Evolutionary conservation across 2,329 filamentous ascomycete genomes (phyloP), one percentile per base, ranked within the genome.

Genomic region (Fusarium sp.): DNA sequence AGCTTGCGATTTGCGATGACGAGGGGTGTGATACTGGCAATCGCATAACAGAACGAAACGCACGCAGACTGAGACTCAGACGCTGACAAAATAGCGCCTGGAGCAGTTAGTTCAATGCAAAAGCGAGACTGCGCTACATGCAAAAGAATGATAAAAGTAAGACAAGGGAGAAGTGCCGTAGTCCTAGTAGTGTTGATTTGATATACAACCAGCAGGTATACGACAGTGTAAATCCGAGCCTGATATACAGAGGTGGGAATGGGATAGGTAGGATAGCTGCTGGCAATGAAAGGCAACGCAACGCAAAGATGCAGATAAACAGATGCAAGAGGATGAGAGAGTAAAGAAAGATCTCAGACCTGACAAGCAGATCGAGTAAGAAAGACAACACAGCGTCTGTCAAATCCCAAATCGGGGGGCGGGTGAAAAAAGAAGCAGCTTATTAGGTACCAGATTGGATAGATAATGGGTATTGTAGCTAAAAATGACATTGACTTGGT

Each of bases 401-500:
- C 48, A 67, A 63, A 67, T 58, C 65, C 57, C 42, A 66, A 69
- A 63, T 73, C 63, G 66, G 69, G 69, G 68, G 69, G 61, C 54
- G 67, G 56, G 61, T 58, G 59, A 62, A 60, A 58, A 64, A 54
- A 50, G 53, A 59, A 55, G 48, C 67, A 56, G 60, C 52, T 72
- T 49, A 60, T 69, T 67, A 53, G 69, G 64, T 70, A 59, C 57
- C 58, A 64, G 27, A 65, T 50, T 45, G 54, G 49, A 49, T 59
- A 42, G 55, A 55, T 48, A 57, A 42, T 37, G 64, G 50, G 48
- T 49, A 57, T 55, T 54, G 69, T 45, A 60, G 66, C 67, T 71
- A 52, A 69, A 73, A 71, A 73, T 71, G 73, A 67, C 63, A 11
- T 20, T 41, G 40, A 55, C 38, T 73, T 73, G 73, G 69, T 50